These are phyloP conservation scores for Funneliformis geosporum DNA, from an alignment of 192 early-diverging fungal species.

Conservation along the genomic window DNA sequence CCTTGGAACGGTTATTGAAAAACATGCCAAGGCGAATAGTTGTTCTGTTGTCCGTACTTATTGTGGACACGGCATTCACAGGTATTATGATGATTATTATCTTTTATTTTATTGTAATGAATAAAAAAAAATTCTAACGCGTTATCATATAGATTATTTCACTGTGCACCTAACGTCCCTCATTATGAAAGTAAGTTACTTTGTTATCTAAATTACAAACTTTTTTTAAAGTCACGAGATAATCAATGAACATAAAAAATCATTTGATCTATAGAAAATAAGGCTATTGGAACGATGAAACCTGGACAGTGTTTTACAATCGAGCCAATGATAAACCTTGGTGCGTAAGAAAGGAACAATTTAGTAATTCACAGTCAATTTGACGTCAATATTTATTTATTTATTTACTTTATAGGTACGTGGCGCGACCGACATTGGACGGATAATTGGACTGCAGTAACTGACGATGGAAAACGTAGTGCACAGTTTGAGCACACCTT, in stretches of 20 bases:
- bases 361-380: background rate
- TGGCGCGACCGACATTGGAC: slow-evolving; percentile 72
- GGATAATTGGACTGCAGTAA: slow-evolving; percentile 88
- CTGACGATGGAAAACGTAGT: slow-evolving; percentile 88
- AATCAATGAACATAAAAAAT: background rate
- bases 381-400: background rate
- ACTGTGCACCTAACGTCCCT: slow-evolving; percentile 86
- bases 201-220: background rate
- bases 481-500: slow-evolving; percentile 98
- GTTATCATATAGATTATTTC: slow-evolving; percentile 69
- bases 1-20: slow-evolving; percentile 87
- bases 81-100: background rate
- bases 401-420: slow-evolving; percentile 23
- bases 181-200: slow-evolving; percentile 76
- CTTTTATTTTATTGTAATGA: background rate
- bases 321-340: slow-evolving; percentile 99
- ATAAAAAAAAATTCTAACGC: background rate
- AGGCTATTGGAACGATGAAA: slow-evolving; percentile 95
- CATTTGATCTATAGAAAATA: slow-evolving; percentile 63
- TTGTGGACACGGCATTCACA: slow-evolving; percentile 88
- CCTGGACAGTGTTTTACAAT: slow-evolving; percentile 96
- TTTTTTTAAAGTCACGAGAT: background rate
- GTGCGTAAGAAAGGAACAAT: slow-evolving; percentile 37
- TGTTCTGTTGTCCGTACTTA: slow-evolving; percentile 93
- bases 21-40: slow-evolving; percentile 77